These are phyloP conservation scores for Pachysolen tannophilus DNA, from an alignment of 805 yeast species.

Conservation along the genomic window DNA sequence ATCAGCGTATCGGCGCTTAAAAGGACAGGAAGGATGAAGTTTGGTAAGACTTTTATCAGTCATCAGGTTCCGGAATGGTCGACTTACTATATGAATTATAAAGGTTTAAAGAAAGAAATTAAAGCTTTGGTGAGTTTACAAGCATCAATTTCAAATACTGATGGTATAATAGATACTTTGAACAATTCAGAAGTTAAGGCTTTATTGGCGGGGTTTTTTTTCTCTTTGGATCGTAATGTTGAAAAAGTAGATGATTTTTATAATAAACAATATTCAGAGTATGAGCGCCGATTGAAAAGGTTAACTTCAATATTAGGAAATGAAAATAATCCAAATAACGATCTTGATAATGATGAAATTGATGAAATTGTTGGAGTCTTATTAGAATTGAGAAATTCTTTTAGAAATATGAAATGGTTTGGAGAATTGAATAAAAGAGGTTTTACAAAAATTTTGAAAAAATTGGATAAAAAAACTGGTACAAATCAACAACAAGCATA, in stretches of 20 bases:
- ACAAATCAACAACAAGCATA: constrained; percentile 49
- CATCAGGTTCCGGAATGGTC: constrained; percentile 97
- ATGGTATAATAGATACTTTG: constrained; percentile 22
- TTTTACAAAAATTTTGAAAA: constrained; percentile 79
- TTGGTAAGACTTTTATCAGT: constrained; percentile 68
- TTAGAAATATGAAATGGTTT: constrained; percentile 86
- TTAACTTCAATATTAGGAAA: constrained; percentile 32
- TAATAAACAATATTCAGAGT: constrained; percentile 65
- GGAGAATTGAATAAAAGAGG: constrained; percentile 91
- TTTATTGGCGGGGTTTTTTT: constrained; percentile 60
- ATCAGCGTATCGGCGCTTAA: too few relatives aligned
- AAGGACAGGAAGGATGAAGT: constrained; percentile 53
- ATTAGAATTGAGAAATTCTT: constrained; percentile 65
- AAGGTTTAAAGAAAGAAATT: constrained; percentile 72
- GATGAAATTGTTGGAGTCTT: constrained; percentile 62
- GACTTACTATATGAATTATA: constrained; percentile 75
- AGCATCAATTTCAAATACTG: constrained; percentile 18
- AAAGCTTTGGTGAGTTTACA: constrained; percentile 49
- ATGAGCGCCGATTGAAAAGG: constrained; percentile 57
- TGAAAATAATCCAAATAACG: constrained; percentile 17
- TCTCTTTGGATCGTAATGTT: constrained; percentile 69
- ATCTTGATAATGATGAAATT: constrained; percentile 41
- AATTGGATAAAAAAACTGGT: constrained; percentile 78
- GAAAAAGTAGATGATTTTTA: constrained; percentile 78
- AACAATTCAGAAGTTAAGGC: constrained; percentile 35